Conservation (phyloP, 2,329 filamentous ascomycete species). For the Fusarium devonianum region DNA sequence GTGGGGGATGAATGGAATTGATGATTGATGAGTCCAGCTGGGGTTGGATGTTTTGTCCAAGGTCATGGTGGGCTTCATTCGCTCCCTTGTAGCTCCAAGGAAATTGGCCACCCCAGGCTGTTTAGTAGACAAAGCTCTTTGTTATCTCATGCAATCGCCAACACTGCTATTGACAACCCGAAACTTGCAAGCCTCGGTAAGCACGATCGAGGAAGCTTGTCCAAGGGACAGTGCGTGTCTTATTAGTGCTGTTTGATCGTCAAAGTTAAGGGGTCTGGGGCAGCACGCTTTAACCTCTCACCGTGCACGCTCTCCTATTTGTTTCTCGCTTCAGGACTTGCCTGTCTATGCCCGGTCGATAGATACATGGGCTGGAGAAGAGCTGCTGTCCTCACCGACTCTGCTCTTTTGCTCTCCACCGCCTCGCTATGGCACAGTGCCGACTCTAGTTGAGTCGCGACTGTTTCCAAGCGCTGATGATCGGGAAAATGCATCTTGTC, state of each 20-base stretch:
- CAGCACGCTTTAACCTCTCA: conserved; percentile 12
- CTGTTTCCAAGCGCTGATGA: conserved; percentile 6
- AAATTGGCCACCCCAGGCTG: too few species aligned
- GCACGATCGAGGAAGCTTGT: neutral
- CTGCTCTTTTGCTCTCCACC: conserved; percentile 2
- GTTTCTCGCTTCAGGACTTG: neutral
- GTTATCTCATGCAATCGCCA: too few species aligned
- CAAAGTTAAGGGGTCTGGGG: conserved; percentile 32
- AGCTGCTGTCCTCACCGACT: conserved; percentile 19
- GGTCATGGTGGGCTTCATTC: conserved; percentile 3
- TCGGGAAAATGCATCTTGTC: conserved; percentile 24
- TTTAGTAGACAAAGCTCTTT: neutral
- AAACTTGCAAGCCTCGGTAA: neutral
- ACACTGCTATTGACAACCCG: too few species aligned
- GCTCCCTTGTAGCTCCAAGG: conserved; percentile 32
- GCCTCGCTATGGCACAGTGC: conserved; percentile 28
- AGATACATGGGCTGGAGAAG: too few species aligned
- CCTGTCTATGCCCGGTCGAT: too few species aligned
- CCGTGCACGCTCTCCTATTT: neutral
- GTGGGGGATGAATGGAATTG: conserved; percentile 15
- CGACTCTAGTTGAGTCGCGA: conserved; percentile 17
- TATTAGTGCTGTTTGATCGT: conserved; percentile 31
- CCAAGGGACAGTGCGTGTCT: conserved; percentile 26
- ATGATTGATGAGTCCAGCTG: neutral
- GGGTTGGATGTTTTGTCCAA: conserved; percentile 9